Evolutionary conservation across 345 rosid genomes (phyloP).

Genomic region (Cardamine chenopodiifolia): DNA sequence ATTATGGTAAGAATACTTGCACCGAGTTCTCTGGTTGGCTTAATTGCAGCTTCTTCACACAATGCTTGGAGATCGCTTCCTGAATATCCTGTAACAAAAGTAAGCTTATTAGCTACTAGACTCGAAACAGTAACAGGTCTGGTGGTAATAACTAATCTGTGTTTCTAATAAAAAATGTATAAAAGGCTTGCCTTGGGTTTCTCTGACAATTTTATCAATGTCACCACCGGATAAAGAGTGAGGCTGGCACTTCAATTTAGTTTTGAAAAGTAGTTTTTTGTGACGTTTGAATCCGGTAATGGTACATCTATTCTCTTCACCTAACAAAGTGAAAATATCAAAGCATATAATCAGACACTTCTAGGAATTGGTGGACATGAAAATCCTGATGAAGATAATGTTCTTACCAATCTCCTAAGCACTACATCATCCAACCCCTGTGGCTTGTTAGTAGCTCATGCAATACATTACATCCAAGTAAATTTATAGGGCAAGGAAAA

Average conservation of each 20-base stretch:
- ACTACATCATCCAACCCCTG: conserved; percentile 98
- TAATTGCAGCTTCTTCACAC: conserved; percentile 99
- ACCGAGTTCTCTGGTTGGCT: conserved; percentile 99
- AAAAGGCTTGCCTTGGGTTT: conserved; percentile 84
- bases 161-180: neutral
- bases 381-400: conserved; percentile 16
- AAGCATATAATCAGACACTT: neutral
- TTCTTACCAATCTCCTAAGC: conserved; percentile 84
- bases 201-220: conserved; percentile 76
- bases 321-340: conserved; percentile 38
- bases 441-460: conserved; percentile 98
- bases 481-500: neutral
- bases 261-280: conserved; percentile 70
- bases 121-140: neutral
- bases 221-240: conserved; percentile 79
- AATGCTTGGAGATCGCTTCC: conserved; percentile 98
- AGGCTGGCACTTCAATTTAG: conserved; percentile 76
- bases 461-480: conserved; percentile 29
- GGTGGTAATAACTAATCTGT: neutral
- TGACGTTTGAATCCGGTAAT: conserved; percentile 73
- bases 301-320: conserved; percentile 95
- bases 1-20: conserved; percentile 70
- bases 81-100: conserved; percentile 67
- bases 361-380: neutral
- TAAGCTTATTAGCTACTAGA: neutral